phyloP scores from a whole-genome alignment of 257 asterid genomes.

The Solanum pennellii region DNA sequence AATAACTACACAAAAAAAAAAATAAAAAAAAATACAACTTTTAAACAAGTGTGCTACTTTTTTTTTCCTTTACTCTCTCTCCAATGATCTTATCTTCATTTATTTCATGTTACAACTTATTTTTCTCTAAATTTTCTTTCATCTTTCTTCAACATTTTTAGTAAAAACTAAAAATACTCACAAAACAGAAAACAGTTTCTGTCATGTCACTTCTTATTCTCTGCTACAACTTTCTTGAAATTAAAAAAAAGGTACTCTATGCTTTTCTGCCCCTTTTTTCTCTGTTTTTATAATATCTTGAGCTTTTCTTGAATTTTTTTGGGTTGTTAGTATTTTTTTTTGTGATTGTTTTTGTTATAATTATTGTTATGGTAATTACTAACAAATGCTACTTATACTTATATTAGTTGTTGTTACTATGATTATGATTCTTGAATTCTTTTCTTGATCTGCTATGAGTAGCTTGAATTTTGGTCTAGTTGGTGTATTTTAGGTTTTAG shows the following conservation, averaged over 20 bases:
- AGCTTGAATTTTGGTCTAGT: neutral
- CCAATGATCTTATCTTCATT: conserved; percentile 66
- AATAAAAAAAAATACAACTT: neutral
- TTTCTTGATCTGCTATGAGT: neutral
- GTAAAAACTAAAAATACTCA: conserved; percentile 25
- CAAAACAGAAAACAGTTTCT: conserved; percentile 3
- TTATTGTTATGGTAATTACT: neutral
- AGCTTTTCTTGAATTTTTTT: neutral
- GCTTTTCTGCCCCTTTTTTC: neutral
- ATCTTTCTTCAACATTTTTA: conserved; percentile 26
- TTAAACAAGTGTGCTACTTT: conserved; percentile 17
- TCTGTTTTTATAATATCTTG: neutral
- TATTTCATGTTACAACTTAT: neutral
- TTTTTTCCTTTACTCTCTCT: neutral
- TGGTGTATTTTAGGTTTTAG: neutral
- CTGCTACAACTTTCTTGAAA: conserved; percentile 14
- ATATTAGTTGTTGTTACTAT: neutral
- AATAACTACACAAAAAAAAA: neutral
- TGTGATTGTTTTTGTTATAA: neutral
- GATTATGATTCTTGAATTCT: neutral
- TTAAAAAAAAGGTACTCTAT: neutral
- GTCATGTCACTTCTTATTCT: conserved; percentile 38
- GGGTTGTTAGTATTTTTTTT: neutral
- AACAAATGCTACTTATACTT: neutral
- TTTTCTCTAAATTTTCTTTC: neutral